Evolutionary conservation across 352 stramenopile genomes (phyloP).

Genomic region (Globisporangium nodosum): DNA sequence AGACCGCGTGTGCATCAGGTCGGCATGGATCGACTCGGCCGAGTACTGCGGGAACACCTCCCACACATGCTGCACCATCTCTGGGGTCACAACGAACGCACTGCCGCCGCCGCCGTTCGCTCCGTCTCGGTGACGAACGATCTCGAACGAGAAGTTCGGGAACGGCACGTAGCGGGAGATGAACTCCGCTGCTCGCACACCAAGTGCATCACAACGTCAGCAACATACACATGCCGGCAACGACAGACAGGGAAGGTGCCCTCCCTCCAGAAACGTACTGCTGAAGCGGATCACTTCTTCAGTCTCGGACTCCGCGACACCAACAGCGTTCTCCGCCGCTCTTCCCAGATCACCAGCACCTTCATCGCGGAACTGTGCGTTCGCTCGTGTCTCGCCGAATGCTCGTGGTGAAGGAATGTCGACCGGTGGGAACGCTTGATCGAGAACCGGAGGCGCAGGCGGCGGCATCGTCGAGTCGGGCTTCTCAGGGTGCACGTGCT

Average conservation of each 20-base stretch:
- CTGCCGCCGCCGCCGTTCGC: slow-evolving; percentile 9
- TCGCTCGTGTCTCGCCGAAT: not conserved
- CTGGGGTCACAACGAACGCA: slow-evolving; percentile 50
- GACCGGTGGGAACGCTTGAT: too few relatives aligned
- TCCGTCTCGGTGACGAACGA: slow-evolving; percentile 44
- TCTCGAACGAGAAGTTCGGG: slow-evolving; percentile 72
- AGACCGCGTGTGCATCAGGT: slow-evolving; percentile 51
- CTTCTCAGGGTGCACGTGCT: slow-evolving; percentile 48
- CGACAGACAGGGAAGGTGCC: not conserved
- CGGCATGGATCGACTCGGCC: slow-evolving; percentile 41
- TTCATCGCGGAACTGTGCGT: slow-evolving; percentile 2
- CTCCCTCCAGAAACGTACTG: slow-evolving; percentile 36
- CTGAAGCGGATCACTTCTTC: slow-evolving; percentile 72
- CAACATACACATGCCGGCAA: slow-evolving; percentile 8
- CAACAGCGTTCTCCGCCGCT: not conserved
- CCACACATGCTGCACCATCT: slow-evolving; percentile 71
- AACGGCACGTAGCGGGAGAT: slow-evolving; percentile 67
- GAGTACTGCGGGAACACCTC: slow-evolving; percentile 75
- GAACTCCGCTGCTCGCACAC: slow-evolving; percentile 38
- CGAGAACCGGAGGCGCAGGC: not conserved
- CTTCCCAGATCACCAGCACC: not conserved
- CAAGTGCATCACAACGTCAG: not conserved
- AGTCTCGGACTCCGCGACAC: slow-evolving; percentile 6
- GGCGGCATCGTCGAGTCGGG: slow-evolving; percentile 7
- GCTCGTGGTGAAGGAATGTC: not conserved